A percentile compares a stretch with the other conserved stretches of the same genome.
Evolutionary conservation across 176 grass and related monocot genomes (phyloP).

Genomic region (Musa schizocarpa): DNA sequence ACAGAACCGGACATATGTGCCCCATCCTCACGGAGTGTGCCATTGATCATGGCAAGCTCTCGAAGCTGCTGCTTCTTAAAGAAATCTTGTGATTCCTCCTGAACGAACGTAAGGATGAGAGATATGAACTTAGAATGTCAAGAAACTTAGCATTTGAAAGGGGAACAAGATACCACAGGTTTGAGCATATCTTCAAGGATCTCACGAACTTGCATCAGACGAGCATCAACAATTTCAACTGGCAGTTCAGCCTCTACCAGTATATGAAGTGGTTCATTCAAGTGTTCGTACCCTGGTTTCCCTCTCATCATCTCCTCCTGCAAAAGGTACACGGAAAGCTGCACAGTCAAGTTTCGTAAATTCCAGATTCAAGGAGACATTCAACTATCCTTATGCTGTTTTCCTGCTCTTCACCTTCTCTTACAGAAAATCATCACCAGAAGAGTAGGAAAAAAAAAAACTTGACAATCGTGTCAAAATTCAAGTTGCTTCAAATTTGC

Average conservation of each 20-base stretch:
- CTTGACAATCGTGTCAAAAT: no score
- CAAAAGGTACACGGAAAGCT: not conserved
- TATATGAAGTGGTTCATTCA: slow-evolving; percentile 92
- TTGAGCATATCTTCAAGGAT: slow-evolving; percentile 85
- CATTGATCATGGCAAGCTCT: slow-evolving; percentile 88
- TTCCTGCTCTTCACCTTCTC: not conserved
- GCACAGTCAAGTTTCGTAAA: no score
- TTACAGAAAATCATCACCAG: not conserved
- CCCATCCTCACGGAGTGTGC: slow-evolving; percentile 87
- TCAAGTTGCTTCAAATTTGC: no score
- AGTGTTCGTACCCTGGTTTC: slow-evolving; percentile 89
- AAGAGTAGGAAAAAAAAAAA: not conserved
- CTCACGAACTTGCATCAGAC: slow-evolving; percentile 77
- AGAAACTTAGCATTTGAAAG: not conserved
- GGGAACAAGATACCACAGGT: slow-evolving; percentile 48
- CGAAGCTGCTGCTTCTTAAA: slow-evolving; percentile 96
- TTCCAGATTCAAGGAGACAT: no score
- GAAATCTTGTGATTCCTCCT: slow-evolving; percentile 95
- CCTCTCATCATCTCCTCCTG: slow-evolving; percentile 95
- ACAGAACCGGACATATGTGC: slow-evolving; percentile 70
- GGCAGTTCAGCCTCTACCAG: slow-evolving; percentile 87
- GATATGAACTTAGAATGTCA: not conserved
- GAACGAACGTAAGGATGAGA: slow-evolving; percentile 8
- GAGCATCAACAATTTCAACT: slow-evolving; percentile 69
- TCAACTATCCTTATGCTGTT: not conserved